Evolutionary conservation across 441 rosid genomes (phyloP), one percentile per base, ranked within the genome.

Genomic region (Cnidoscolus chayamansa): DNA sequence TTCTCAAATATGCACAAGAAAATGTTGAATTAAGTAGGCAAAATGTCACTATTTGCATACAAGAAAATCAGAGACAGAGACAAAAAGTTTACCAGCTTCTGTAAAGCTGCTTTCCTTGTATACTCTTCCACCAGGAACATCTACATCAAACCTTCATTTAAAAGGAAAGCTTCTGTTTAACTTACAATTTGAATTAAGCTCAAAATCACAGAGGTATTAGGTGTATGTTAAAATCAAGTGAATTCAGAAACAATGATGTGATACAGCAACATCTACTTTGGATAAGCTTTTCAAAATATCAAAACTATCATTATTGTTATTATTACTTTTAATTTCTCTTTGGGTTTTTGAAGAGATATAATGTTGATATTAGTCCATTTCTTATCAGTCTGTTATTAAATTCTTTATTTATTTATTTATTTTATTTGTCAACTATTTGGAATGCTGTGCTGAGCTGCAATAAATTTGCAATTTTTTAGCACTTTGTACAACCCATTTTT

Each of bases 91-190:
- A 92, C 99, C 98, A 74, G 98, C 89, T 85, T 89, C 99, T 0
- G 99, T 88, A 76, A 89, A 91, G 84, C 84, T 87, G 79, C 98
- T 88, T 80, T 95, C 98, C 80, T 88, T 88, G 81, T 84, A 92
- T 49, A 85, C 83, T 71, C 90, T 83, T 82, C 97, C 99, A 55
- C 94, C 96, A 48, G 98, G 96, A 83, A 92, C 88, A 79, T 90
- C 96, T 73, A 94, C 99, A 68, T 92, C 99, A 82, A 94, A 94
- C 90, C 99, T 94, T 83, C 71, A 75, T 72, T 71, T 54, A 54
- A 17, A 76, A 37, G 30, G 13, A 30, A 57, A 59, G 4, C 11
- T 30, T 59, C 31, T 37, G 31, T 59, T 56, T 31, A 59, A 59
- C 43, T 30, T 13, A 10, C n/a, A 30, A 8, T 59, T 1, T 59